Percentiles rank a stretch among this genome's conserved stretches.
Evolutionary conservation across 495 filamentous ascomycete genomes (phyloP).

Genomic region (Pyrenula massariospora): DNA sequence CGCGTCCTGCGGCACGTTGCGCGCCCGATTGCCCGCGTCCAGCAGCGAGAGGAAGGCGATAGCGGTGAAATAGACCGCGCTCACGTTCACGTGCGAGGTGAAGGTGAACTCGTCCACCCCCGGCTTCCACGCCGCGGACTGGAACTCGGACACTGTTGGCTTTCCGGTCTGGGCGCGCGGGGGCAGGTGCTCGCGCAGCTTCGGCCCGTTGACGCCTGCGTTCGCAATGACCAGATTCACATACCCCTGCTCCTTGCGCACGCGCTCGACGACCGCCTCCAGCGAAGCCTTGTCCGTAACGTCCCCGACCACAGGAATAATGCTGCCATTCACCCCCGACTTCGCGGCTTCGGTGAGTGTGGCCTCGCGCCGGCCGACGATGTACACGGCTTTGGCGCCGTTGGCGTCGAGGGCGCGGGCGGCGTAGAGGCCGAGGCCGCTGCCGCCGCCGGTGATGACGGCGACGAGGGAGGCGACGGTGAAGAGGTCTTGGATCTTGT

Average conservation of each 20-base stretch:
- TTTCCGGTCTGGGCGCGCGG: constrained; percentile 13
- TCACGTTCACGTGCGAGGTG: constrained; percentile 43
- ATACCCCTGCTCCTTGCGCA: constrained; percentile 41
- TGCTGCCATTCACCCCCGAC: constrained; percentile 17
- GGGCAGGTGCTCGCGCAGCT: constrained; percentile 20
- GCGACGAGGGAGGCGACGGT: constrained; percentile 48
- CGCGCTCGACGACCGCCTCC: constrained; percentile 32
- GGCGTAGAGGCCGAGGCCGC: constrained; percentile 21
- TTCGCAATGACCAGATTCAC: constrained; percentile 60
- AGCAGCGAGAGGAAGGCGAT: constrained; percentile 43
- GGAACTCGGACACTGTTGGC: constrained; percentile 41
- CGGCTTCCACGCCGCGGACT: constrained; percentile 4
- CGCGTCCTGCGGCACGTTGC: constrained; percentile 28
- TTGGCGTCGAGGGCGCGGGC: constrained; percentile 21
- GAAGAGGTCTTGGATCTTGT: constrained; percentile 44
- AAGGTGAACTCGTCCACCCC: constrained; percentile 25
- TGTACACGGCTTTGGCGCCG: constrained; percentile 19
- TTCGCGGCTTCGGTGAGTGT: constrained; percentile 14
- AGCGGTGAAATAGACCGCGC: constrained; percentile 33
- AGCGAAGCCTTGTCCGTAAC: constrained; percentile 54
- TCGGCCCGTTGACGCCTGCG: constrained; percentile 48
- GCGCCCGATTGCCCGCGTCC: constrained; percentile 11
- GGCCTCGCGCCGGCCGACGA: constrained; percentile 13
- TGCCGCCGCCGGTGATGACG: constrained; percentile 23
- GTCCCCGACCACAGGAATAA: constrained; percentile 53